Evolutionary conservation across 306 rosid genomes (phyloP).

Genomic region (Prunus fruticosa): DNA sequence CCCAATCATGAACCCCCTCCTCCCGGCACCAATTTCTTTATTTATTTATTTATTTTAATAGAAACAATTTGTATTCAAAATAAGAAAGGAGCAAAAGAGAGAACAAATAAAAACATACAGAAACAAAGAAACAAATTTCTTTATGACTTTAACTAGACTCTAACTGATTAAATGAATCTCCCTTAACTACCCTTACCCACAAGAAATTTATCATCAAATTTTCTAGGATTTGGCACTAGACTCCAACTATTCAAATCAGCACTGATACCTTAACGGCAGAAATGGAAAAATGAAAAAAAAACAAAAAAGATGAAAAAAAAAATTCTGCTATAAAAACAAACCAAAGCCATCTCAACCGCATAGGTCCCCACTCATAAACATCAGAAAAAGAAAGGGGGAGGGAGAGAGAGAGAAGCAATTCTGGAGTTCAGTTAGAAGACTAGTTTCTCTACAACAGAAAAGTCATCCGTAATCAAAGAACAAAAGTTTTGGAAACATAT

Average conservation of each 20-base stretch:
- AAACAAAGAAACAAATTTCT: too few relatives aligned
- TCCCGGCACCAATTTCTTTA: too few relatives aligned
- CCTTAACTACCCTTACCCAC: background rate
- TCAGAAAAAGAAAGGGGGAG: background rate
- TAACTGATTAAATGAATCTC: background rate
- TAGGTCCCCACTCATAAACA: background rate
- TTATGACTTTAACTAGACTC: background rate
- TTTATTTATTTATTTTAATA: too few relatives aligned
- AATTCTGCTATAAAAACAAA: background rate
- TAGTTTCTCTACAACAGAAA: background rate
- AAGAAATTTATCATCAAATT: background rate
- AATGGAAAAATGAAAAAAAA: background rate
- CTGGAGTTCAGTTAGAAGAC: background rate
- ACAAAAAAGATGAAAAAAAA: background rate
- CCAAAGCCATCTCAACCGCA: constrained; percentile 1
- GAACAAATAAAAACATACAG: too few relatives aligned
- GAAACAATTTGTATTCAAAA: too few relatives aligned
- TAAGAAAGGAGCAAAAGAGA: too few relatives aligned
- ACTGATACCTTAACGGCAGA: background rate
- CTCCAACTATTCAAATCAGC: background rate
- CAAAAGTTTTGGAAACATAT: background rate
- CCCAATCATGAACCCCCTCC: too few relatives aligned
- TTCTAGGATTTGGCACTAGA: background rate
- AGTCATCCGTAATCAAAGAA: background rate
- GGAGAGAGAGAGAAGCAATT: background rate